Evolutionary conservation across 1,284 basidiomycete species (phyloP).

Genomic region (Sanghuangporus weigelae): DNA sequence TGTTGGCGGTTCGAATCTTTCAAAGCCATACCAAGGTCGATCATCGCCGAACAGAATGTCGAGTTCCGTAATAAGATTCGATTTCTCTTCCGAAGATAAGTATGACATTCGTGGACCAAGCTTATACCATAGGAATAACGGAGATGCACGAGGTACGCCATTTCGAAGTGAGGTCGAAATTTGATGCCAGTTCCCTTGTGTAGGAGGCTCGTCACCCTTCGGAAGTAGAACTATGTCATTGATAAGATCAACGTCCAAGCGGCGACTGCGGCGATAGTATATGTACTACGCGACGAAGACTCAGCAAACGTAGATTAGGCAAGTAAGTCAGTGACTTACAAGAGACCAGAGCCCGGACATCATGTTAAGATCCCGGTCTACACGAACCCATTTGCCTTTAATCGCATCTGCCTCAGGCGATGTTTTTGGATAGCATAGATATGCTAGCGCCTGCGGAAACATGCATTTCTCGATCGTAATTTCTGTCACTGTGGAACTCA

Average conservation of each 20-base stretch:
- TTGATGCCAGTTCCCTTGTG: conserved; percentile 50
- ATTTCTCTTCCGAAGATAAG: conserved; percentile 52
- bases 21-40: conserved; percentile 79
- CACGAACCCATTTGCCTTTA: conserved; percentile 85
- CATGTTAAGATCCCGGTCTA: conserved; percentile 70
- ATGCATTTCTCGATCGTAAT: conserved; percentile 70
- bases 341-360: conserved; percentile 59
- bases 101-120: conserved; percentile 54
- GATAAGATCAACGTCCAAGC: conserved; percentile 68
- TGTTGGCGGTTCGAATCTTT: conserved; percentile 58
- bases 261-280: conserved; percentile 80
- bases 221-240: conserved; percentile 56
- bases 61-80: conserved; percentile 77
- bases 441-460: conserved; percentile 52
- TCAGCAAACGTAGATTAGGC: background rate
- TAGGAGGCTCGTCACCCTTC: conserved; percentile 41
- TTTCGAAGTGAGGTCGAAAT: conserved; percentile 50
- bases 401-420: conserved; percentile 70
- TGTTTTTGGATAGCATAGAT: conserved; percentile 63
- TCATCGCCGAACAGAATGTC: conserved; percentile 81
- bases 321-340: conserved; percentile 31
- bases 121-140: conserved; percentile 73
- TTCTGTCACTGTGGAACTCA: conserved; percentile 60
- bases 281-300: conserved; percentile 45
- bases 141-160: conserved; percentile 45